phyloP scores from a whole-genome alignment of 805 yeast species.

The Kluyveromyces siamensis region DNA sequence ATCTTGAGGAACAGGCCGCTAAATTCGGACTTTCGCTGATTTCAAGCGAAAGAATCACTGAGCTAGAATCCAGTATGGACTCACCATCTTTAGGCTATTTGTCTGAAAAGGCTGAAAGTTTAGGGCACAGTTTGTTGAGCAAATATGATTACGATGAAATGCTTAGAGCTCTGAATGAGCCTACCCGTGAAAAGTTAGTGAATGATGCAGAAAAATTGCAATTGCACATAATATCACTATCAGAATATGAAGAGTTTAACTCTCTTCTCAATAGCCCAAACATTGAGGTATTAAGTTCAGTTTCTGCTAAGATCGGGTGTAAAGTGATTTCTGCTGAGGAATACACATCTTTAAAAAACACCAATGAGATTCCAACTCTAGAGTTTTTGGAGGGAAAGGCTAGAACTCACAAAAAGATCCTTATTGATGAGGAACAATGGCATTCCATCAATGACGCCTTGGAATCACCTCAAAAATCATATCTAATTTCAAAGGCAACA shows the following conservation, averaged over 20 bases:
- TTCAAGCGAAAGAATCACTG: background rate
- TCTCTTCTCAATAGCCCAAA: slow-evolving; percentile 5
- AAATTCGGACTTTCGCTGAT: background rate
- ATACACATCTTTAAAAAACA: slow-evolving; percentile 2
- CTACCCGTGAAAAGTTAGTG: slow-evolving; percentile 9
- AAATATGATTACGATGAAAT: slow-evolving; percentile 6
- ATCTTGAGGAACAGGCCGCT: slow-evolving; percentile 8
- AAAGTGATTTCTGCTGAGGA: slow-evolving; percentile 8
- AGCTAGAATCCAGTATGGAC: slow-evolving; percentile 3
- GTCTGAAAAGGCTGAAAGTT: slow-evolving; percentile 6
- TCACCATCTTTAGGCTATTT: slow-evolving; percentile 10
- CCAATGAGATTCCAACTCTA: background rate
- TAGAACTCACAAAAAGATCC: background rate
- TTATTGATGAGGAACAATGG: background rate
- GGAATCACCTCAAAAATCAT: slow-evolving; percentile 2
- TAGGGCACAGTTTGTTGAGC: slow-evolving; percentile 10
- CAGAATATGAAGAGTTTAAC: slow-evolving; percentile 5
- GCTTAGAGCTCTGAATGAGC: slow-evolving; percentile 7
- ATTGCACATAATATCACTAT: background rate
- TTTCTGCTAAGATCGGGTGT: slow-evolving; percentile 11
- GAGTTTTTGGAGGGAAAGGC: slow-evolving; percentile 3
- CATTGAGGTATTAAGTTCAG: slow-evolving; percentile 5
- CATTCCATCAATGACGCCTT: background rate
- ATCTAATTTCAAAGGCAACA: slow-evolving; percentile 9
- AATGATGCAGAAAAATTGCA: background rate